Base-by-base conservation (phyloP, 305 asterid species). In the Caryopteris hybrid region DNA sequence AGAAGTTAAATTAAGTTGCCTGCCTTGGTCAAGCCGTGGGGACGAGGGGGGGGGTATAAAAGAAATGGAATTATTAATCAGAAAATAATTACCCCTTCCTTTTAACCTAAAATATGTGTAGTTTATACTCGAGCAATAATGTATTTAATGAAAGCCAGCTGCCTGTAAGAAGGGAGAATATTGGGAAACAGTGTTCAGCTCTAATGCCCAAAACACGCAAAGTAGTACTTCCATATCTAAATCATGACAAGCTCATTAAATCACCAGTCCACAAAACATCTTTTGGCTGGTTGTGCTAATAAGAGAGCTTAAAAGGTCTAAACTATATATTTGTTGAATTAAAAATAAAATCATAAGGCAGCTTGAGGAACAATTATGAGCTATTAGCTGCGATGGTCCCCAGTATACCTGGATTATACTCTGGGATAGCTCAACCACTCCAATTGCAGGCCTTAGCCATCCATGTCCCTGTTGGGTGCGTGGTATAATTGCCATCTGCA, bases 401-500 rank as follows among this genome's bases (percentile, higher is more conserved):
- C 63, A 9, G 16, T 42, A 55, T 53, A 93, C 99, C 98, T 94
- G 98, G 61, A 87, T 82, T 66, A 94, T 76, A 74, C 99, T 83
- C 84, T 91, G 98, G 70, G 99, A 89, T 66, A 94, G 79, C 81
- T 94, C 99, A 62, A 94, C 69, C 64, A 91, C 99, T 74, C 99
- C 99, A 71, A 86, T 84, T 68, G 99, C 99, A 74, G 99, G 99
- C 83, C 99, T 88, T 75, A 94, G 86, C 97, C 98, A 94, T 66
- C 99, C 99, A 71, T 86, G 90, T 50, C 98, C 96, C 71, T 83
- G 93, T 23, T 86, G 92, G 69, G 95, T 80, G 68, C 95, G 96
- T 23, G 98, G 97, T 73, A 94, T 80, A 50, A 89, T 76, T 53
- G 99, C 87, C 97, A 94, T 94, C 98, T 94, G 86, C 78, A 79